Percentiles rank a stretch among this genome's conserved stretches.
Conservation (phyloP, 345 rosid genomes). For the Populus euphratica region DNA sequence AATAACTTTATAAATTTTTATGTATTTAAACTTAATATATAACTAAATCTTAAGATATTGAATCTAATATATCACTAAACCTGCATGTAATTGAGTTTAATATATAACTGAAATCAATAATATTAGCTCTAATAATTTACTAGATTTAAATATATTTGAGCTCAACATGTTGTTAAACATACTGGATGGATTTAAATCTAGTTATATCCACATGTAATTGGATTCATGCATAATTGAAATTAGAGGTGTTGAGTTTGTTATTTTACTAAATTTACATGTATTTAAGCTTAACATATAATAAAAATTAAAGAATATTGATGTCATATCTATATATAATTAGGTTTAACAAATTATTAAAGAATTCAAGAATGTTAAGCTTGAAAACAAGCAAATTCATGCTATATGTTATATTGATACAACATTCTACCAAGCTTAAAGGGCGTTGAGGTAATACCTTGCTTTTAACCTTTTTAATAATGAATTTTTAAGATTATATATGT, state of each 20-base stretch:
- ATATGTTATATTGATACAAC: no score
- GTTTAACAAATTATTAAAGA: accelerated
- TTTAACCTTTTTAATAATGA: no score
- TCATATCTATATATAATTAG: accelerated
- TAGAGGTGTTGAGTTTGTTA: accelerated
- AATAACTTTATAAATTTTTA: accelerated
- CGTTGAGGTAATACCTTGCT: no score
- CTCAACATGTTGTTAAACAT: accelerated
- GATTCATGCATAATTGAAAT: accelerated
- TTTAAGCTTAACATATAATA: accelerated
- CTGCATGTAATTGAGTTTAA: accelerated
- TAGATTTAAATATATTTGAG: no score
- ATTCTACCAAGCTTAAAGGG: no score
- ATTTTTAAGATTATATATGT: no score
- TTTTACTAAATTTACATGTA: accelerated
- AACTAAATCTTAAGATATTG: no score
- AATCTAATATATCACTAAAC: accelerated
- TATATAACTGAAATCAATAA: accelerated
- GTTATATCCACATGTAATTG: no score
- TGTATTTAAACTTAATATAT: accelerated
- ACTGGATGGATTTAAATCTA: no score
- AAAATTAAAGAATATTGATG: no score
- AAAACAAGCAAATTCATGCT: accelerated
- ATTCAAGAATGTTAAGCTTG: accelerated
- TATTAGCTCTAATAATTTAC: accelerated